Conservation (phyloP, 306 rosid genomes). For the Medicago truncatula region DNA sequence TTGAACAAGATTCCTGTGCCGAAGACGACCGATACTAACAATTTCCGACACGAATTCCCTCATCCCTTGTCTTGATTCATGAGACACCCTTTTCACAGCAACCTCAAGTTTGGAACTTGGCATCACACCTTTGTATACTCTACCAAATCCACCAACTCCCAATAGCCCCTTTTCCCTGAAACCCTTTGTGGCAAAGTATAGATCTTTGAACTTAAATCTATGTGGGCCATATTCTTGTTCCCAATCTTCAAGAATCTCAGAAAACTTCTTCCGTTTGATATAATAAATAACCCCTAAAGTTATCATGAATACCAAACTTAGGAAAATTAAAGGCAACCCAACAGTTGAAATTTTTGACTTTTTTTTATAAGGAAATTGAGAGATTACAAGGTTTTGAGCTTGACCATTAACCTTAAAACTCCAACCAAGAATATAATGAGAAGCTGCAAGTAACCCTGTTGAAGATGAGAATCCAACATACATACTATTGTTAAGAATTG, state of each 20-base stretch:
- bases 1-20: constrained; percentile 79
- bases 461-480: constrained; percentile 75
- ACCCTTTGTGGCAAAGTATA: constrained; percentile 45
- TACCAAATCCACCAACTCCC: constrained; percentile 82
- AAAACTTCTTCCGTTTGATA: too few species aligned
- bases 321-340: too few species aligned
- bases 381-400: constrained; percentile 47
- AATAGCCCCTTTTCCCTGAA: constrained; percentile 70
- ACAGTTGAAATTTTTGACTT: constrained; percentile 52
- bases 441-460: constrained; percentile 49
- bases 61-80: constrained; percentile 80
- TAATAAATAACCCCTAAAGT: too few species aligned
- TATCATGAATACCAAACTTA: too few species aligned
- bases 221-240: too few species aligned
- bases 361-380: constrained; percentile 50
- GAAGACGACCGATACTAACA: constrained; percentile 75
- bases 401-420: constrained; percentile 60
- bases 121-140: constrained; percentile 77
- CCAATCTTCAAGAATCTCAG: too few species aligned
- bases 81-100: constrained; percentile 77
- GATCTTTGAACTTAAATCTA: too few species aligned
- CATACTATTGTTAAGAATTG: constrained; percentile 45
- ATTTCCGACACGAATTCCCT: constrained; percentile 77
- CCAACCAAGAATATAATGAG: constrained; percentile 69
- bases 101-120: constrained; percentile 61